Percentiles rank a stretch among this genome's conserved stretches.
phyloP scores from a whole-genome alignment of 2,329 filamentous ascomycete genomes.

The Trichophaea hybrida region DNA sequence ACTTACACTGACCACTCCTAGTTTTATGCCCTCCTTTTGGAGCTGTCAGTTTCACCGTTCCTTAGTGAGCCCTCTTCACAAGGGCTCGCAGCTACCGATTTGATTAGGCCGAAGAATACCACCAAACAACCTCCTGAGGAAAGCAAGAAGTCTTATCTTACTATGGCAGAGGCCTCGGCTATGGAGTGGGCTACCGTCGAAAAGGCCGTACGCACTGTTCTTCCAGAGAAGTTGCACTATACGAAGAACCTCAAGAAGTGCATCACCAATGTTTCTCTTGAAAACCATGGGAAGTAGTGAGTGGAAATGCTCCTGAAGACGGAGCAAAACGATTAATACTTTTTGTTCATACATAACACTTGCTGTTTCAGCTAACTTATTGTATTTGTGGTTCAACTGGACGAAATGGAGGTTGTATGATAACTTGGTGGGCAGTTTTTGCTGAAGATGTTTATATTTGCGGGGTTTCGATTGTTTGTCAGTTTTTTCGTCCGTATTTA shows the following conservation, averaged over 20 bases:
- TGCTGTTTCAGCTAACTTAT: not conserved
- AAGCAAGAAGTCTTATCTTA: slow-evolving; percentile 15
- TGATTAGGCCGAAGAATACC: slow-evolving; percentile 5
- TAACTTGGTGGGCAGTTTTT: not conserved
- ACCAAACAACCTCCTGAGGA: slow-evolving; percentile 8
- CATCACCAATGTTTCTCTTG: not conserved
- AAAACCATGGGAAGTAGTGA: not conserved
- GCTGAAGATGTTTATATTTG: not conserved
- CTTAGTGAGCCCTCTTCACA: slow-evolving; percentile 6
- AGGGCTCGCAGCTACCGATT: not conserved
- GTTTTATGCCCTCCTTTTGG: slow-evolving; percentile 21
- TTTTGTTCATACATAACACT: not conserved
- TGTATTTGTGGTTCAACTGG: not conserved
- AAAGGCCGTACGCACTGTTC: slow-evolving; percentile 14
- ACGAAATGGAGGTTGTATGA: not conserved
- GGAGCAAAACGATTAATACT: not conserved
- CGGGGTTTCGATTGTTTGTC: not conserved
- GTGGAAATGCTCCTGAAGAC: not conserved
- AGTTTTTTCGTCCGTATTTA: not conserved
- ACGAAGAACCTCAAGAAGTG: not conserved
- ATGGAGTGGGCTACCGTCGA: slow-evolving; percentile 22
- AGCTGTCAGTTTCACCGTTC: slow-evolving; percentile 17
- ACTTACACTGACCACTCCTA: not conserved
- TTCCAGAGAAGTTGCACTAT: slow-evolving; percentile 5
- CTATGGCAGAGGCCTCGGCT: slow-evolving; percentile 18